Base-by-base conservation (phyloP, 805 yeast species). In the Barnettozyma populi region DNA sequence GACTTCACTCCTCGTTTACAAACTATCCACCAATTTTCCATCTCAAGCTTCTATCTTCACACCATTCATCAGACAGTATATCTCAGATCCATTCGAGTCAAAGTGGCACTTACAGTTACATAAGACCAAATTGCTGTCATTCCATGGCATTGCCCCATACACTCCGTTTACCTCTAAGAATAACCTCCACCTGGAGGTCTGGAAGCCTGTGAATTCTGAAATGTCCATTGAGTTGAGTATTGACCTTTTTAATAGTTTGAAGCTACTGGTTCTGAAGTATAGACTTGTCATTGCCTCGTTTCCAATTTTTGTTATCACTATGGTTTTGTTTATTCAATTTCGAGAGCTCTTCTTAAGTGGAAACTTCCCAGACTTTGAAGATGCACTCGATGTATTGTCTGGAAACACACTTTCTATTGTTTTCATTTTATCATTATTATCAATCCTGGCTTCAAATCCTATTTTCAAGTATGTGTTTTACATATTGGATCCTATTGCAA, bases 221-320 rank as follows among this genome's bases (percentile, higher is more conserved):
- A 14, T 55, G 1, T 46, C 46, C 5, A 18, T 64, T 35, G 57
- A 59, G 13, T 39, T 71, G n/a, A 58, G 61, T 41, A 68, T 86
- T 14, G 84, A 86, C 62, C 64, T 79, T 60, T 55, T 76, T 40
- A 71, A 74, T 27, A 83, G 92, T 35, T 64, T 90, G 50, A 84
- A 82, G 48, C 72, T 85, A 53, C 65, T 90, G 41, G 83, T 86
- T 5, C 70, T 90, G 55, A 72, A 95, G 47, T 92, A 86, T 64
- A 74, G 99, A 57, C 73, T 92, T 13, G 79, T 86, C 1, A 68
- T 85, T 36, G 83, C 86, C 4, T 74, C 90, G 1, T 74, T 86
- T 46, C 90, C 95, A 3, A 70, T 84, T 1, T 78, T 80, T 36
- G 68, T 86, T 16, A 73, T 82, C 1, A 64, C 79, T 0, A 48